A percentile compares a stretch with the other conserved stretches of the same genome.
phyloP scores from a whole-genome alignment of 225 moss, liverwort and hornwort genomes.

The Pseudisothecium myosuroides region DNA sequence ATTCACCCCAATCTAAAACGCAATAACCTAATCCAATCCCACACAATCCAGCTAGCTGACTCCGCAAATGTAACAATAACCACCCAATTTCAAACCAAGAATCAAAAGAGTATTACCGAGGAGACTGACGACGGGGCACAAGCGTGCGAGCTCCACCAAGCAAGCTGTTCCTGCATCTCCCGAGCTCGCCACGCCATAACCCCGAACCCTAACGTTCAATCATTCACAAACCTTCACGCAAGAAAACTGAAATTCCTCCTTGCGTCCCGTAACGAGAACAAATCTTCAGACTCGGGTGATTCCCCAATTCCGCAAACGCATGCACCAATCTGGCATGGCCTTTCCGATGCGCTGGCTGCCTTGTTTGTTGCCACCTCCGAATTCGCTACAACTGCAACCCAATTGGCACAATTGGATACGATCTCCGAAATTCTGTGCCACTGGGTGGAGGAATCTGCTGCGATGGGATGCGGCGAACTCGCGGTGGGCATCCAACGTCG shows the following conservation, averaged over 20 bases:
- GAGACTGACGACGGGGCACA: not conserved
- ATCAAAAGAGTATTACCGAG: not conserved
- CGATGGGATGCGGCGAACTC: not conserved
- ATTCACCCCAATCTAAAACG: not conserved
- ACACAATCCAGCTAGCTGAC: not conserved
- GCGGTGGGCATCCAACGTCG: not conserved
- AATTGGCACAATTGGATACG: not conserved
- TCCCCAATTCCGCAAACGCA: not conserved
- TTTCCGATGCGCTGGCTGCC: not conserved
- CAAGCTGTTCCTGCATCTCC: constrained; percentile 2
- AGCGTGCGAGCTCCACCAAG: not conserved
- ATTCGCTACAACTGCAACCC: not conserved
- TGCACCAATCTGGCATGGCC: not conserved
- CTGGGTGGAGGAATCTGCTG: not conserved
- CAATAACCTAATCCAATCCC: not conserved
- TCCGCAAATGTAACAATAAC: not conserved
- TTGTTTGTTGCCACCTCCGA: not conserved
- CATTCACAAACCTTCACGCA: not conserved
- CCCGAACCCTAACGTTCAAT: not conserved
- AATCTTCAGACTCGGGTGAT: not conserved
- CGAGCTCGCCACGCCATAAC: constrained; percentile 31
- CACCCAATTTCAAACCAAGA: not conserved
- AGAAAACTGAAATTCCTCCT: not conserved
- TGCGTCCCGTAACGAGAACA: not conserved
- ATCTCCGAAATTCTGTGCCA: not conserved